Conservation (phyloP, 2,329 filamentous ascomycete species). For the Blastomyces emzantsi region DNA sequence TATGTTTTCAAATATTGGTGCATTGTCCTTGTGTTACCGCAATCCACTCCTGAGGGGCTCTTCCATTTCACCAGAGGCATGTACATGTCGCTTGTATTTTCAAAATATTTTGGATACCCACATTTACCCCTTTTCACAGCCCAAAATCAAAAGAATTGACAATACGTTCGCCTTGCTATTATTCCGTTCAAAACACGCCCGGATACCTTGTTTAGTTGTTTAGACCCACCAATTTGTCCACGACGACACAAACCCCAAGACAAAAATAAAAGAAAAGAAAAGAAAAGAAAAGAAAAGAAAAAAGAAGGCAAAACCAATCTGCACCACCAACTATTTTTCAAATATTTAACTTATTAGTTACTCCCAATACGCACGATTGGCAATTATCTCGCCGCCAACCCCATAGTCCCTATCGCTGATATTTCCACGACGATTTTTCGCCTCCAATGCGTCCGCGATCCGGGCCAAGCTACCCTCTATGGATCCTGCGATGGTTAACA, state of each 20-base stretch:
- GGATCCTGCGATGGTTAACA: background rate
- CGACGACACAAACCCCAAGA: background rate
- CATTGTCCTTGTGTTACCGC: background rate
- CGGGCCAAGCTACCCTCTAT: background rate
- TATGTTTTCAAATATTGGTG: background rate
- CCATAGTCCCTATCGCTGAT: background rate
- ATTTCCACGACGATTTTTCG: background rate
- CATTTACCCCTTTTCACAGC: background rate
- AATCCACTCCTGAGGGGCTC: background rate
- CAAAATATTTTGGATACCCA: background rate
- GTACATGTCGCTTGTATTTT: too few relatives aligned
- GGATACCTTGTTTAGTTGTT: background rate
- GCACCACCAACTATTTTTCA: background rate
- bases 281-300: background rate
- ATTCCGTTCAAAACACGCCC: background rate
- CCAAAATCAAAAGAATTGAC: background rate
- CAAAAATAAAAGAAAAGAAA: background rate
- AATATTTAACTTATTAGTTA: background rate
- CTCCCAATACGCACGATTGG: background rate
- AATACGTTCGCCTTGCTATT: background rate
- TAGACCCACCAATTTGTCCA: background rate
- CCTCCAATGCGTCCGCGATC: background rate
- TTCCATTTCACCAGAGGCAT: background rate
- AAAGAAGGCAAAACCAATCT: background rate
- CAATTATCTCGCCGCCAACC: background rate